Evolutionary conservation across 495 filamentous ascomycete genomes (phyloP).

Genomic region (Aspergillus kassunensis): DNA sequence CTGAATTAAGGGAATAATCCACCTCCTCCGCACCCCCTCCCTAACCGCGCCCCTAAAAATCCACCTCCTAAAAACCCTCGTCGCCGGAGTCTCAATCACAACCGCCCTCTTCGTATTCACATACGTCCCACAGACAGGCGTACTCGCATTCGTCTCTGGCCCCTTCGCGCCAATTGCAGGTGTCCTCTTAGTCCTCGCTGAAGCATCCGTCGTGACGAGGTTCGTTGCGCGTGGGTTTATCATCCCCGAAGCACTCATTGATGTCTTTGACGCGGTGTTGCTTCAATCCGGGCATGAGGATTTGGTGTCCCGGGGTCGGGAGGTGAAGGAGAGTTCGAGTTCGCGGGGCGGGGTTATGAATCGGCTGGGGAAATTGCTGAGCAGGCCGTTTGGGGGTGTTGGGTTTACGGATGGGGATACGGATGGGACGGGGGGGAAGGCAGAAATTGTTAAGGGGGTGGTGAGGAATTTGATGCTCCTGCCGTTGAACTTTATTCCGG

Average conservation of each 20-base stretch:
- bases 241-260: slow-evolving; percentile 73
- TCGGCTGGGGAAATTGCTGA: slow-evolving; percentile 71
- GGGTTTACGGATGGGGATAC: not conserved
- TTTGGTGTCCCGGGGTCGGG: slow-evolving; percentile 68
- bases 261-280: slow-evolving; percentile 87
- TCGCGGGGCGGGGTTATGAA: slow-evolving; percentile 41
- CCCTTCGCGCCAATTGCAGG: slow-evolving; percentile 72
- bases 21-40: slow-evolving; percentile 52
- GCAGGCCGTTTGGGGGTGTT: slow-evolving; percentile 56
- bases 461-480: slow-evolving; percentile 71
- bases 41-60: slow-evolving; percentile 65
- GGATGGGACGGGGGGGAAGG: not conserved
- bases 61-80: slow-evolving; percentile 62
- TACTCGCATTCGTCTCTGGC: slow-evolving; percentile 75
- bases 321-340: slow-evolving; percentile 52
- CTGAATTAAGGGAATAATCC: slow-evolving; percentile 81
- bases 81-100: slow-evolving; percentile 69
- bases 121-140: slow-evolving; percentile 82
- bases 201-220: slow-evolving; percentile 74
- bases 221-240: slow-evolving; percentile 71
- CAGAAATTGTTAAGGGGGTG: slow-evolving; percentile 58
- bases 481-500: slow-evolving; percentile 89
- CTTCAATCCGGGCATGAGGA: slow-evolving; percentile 49
- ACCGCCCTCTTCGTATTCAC: slow-evolving; percentile 80
- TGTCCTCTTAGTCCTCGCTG: slow-evolving; percentile 71